Evolutionary conservation across 345 rosid genomes (phyloP), one percentile per base, ranked within the genome.

Genomic region (Sisymbrium altissimum): DNA sequence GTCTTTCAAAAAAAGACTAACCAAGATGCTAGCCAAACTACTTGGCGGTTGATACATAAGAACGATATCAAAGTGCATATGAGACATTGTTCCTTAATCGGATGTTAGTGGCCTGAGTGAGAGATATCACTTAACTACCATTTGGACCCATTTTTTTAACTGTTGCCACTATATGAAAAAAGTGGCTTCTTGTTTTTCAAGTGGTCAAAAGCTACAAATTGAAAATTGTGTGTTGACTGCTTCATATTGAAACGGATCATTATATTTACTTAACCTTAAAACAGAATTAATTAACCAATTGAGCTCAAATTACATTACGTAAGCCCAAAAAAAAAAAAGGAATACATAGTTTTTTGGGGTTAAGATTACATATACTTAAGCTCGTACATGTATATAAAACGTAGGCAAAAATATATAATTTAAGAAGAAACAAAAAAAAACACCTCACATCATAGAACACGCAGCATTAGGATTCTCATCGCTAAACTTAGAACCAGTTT

Each of bases 391-490:
- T 5, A 21, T 56, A 55, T 45, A 56, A 0, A 44, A 43, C 8
- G 36, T 2, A 7, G 23, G 52, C n/a, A 60, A 60, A 52, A 30
- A 30, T 29, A 29, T 29, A 29, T 29, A 30, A 30, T 4, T 4
- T 30, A 4, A 30, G 6, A 30, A 30, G 33, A 30, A 30, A 58
- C 17, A 35, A 6, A 30, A 9, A n/a, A 40, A 30, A 39, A 1
- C 21, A 48, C 4, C 14, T 92, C 79, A 91, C 98, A 86, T 93
- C 1, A 89, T 64, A 36, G 84, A 80, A 71, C 98, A 93, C 61
- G 84, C 92, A 54, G 84, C 92, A 43, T 89, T 84, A 39, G 98
- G 93, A 55, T 93, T 93, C 49, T 93, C 97, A 55, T 93, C 98
- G 62, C 97, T 91, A 62, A 93, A 89, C 36, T 86, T 76, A 0